Evolutionary conservation across 164 flowering plant genomes (phyloP).

Genomic region (Stephania cephalantha): DNA sequence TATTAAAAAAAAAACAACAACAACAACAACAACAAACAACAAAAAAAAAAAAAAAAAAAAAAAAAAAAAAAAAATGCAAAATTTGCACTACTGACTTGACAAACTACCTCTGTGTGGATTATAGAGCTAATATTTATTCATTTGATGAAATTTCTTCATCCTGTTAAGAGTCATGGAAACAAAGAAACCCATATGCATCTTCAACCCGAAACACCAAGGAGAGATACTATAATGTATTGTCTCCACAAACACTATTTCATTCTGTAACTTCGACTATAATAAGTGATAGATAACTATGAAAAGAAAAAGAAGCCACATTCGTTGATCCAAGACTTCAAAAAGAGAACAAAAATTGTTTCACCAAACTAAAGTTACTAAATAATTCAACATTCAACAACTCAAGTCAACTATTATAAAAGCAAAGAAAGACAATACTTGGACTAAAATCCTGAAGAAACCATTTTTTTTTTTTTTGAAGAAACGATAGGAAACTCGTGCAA

Average conservation of each 20-base stretch:
- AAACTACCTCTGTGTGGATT: background rate
- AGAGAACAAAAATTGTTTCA: background rate
- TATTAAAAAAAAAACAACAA: too few relatives aligned
- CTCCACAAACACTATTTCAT: background rate
- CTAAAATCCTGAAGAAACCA: background rate
- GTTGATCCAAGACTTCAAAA: background rate
- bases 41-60: too few relatives aligned
- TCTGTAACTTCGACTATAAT: background rate
- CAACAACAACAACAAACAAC: too few relatives aligned
- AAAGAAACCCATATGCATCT: background rate
- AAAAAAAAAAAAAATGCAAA: background rate
- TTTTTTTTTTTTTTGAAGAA: too few relatives aligned
- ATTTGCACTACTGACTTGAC: background rate
- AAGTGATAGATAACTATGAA: background rate
- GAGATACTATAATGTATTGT: background rate
- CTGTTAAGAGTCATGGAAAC: background rate
- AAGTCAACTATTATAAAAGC: background rate
- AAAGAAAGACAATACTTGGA: background rate
- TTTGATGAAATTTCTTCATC: background rate
- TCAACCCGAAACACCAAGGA: background rate
- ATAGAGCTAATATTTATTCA: background rate
- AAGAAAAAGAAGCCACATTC: background rate
- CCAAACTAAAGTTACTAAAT: background rate
- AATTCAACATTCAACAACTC: background rate
- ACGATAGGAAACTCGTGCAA: background rate